Evolutionary conservation across 1,284 basidiomycete genomes (phyloP), one percentile per base, ranked within the genome.

Genomic region (Omphalotus olearius): DNA sequence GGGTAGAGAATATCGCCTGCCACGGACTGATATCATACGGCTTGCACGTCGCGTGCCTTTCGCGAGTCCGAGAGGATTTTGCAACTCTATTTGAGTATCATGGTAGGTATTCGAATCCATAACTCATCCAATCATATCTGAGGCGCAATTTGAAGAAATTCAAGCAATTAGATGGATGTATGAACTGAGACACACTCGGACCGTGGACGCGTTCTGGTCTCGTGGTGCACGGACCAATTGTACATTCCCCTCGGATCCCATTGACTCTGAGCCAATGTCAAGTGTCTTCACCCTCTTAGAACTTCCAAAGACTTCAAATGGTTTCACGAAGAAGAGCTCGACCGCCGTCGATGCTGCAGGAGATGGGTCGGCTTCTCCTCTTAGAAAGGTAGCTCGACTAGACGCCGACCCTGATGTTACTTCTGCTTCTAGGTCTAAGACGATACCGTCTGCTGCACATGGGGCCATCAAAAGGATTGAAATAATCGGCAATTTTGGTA

Each of bases 311-410:
- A 74, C 76, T 2, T 82, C 82, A 9, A 65, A 71, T 17, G 82
- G 74, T 6, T 82, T 86, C 56, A 72, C 71, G 3, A 33, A 33
- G 13, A 33, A 33, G 30, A 62, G 69, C 41, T 54, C 77, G 35
- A 71, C 63, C 28, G 57, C 69, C 17, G 11, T 30, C 2, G 20
- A 4, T 39, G 39, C 33, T 42, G 67, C 68, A 23, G 60, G 67
- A 35, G 68, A 71, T 56, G 74, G 73, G 68, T 75, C 72, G 61
- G 75, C 70, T 62, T 78, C 78, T 68, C 80, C 78, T 70, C 78
- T 78, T 58, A 77, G 75, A 67, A 88, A 88, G 73, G 78, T 78
- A 56, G 74, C 80, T 59, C 82, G 83, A 59, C 69, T 84, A 65
- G 75, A 76, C 57, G 69, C 69, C 60, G 80, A 82, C 69, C 79